Percentiles rank a stretch among this genome's conserved stretches.
Conservation (phyloP, 1,139 yeast genomes). For the Diutina catenulata region DNA sequence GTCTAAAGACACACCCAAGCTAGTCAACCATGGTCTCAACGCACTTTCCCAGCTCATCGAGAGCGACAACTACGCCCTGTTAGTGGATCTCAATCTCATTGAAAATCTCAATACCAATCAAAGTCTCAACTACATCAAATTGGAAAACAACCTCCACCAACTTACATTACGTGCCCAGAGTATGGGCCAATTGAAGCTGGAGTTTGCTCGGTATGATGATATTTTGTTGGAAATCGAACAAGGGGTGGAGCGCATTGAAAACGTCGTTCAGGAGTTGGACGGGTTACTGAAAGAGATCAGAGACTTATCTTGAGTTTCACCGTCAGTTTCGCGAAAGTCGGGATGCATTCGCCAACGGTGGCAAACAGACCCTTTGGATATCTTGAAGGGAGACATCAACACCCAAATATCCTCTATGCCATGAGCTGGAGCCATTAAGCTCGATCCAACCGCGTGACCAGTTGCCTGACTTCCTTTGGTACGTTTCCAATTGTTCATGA, state of each 20-base stretch:
- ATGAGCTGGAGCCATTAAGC: too few relatives aligned
- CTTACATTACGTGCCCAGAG: slow-evolving; percentile 24
- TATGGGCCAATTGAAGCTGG: slow-evolving; percentile 17
- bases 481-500: too few relatives aligned
- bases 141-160: slow-evolving; percentile 34
- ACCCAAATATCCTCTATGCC: too few relatives aligned
- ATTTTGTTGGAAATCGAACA: background rate
- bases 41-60: slow-evolving; percentile 21
- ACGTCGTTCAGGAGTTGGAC: background rate
- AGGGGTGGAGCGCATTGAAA: background rate
- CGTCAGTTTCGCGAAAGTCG: too few relatives aligned
- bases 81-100: slow-evolving; percentile 38
- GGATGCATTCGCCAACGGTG: too few relatives aligned
- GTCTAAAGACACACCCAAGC: slow-evolving; percentile 3
- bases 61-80: slow-evolving; percentile 42
- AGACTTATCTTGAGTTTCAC: too few relatives aligned
- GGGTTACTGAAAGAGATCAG: background rate
- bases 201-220: background rate
- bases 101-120: slow-evolving; percentile 49
- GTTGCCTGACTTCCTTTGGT: too few relatives aligned
- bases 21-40: slow-evolving; percentile 3
- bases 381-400: too few relatives aligned
- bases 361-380: too few relatives aligned
- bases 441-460: too few relatives aligned
- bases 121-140: slow-evolving; percentile 42